These are phyloP conservation scores for Wickerhamomyces ciferrii DNA, from an alignment of 805 yeast genomes.

Conservation along the genomic window DNA sequence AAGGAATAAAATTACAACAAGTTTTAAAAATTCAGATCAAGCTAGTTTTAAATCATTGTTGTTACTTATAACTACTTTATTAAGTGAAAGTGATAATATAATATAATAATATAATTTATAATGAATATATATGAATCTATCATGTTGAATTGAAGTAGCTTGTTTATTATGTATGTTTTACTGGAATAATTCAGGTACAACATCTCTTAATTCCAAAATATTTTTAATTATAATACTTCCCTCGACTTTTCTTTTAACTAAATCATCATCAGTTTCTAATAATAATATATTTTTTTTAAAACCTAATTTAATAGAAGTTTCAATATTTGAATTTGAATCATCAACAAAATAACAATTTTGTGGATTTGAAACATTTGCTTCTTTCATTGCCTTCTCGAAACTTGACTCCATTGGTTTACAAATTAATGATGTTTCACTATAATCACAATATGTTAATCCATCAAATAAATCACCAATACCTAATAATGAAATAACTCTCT, in stretches of 20 bases:
- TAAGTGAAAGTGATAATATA: neutral
- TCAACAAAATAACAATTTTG: constrained; percentile 71
- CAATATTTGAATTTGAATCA: constrained; percentile 77
- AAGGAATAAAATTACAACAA: constrained; percentile 3
- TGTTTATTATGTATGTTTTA: too few species aligned
- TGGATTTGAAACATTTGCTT: constrained; percentile 52
- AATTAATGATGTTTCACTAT: constrained; percentile 54
- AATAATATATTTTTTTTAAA: constrained; percentile 70
- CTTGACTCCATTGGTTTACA: constrained; percentile 86
- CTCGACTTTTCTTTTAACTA: constrained; percentile 28
- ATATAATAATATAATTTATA: neutral
- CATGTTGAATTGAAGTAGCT: neutral
- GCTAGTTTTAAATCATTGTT: constrained; percentile 5
- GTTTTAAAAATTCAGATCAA: constrained; percentile 5
- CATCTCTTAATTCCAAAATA: constrained; percentile 43
- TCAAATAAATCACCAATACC: constrained; percentile 94
- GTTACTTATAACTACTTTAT: constrained; percentile 1
- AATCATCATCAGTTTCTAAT: constrained; percentile 61
- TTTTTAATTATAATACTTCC: constrained; percentile 51
- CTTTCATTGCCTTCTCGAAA: constrained; percentile 57
- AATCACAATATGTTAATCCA: constrained; percentile 92
- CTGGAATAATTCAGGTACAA: constrained; percentile 17
- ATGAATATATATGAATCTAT: neutral
- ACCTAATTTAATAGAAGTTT: constrained; percentile 66
- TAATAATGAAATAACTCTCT: constrained; percentile 69